Percentiles rank a stretch among this genome's conserved stretches.
phyloP scores from a whole-genome alignment of 2,329 filamentous ascomycete genomes.

The Alternaria viburni region DNA sequence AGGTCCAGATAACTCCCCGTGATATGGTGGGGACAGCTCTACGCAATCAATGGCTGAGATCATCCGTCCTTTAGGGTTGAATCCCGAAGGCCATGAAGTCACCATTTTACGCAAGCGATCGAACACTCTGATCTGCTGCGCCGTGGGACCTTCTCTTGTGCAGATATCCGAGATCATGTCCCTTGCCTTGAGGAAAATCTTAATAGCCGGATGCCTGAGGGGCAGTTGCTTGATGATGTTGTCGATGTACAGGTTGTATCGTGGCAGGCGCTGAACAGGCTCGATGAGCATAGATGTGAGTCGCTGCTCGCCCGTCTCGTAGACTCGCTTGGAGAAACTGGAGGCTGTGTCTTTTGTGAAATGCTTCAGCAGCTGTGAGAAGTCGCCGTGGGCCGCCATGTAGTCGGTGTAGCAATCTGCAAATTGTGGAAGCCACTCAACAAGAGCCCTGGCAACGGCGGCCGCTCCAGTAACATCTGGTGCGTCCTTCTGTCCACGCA shows the following conservation, averaged over 20 bases:
- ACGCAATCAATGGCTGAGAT: conserved; percentile 81
- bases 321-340: conserved; percentile 79
- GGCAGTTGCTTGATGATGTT: conserved; percentile 89
- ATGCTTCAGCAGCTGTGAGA: conserved; percentile 78
- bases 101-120: conserved; percentile 78
- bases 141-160: conserved; percentile 77
- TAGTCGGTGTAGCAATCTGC: conserved; percentile 91
- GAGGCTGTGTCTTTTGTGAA: conserved; percentile 80
- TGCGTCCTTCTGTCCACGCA: conserved; percentile 42
- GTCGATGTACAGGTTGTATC: conserved; percentile 96
- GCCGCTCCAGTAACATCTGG: conserved; percentile 80
- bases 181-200: conserved; percentile 81
- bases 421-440: conserved; percentile 94
- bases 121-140: conserved; percentile 74
- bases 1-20: conserved; percentile 54
- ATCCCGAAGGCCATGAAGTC: conserved; percentile 74
- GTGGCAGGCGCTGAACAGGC: conserved; percentile 89
- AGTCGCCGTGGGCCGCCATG: conserved; percentile 86
- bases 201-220: conserved; percentile 82
- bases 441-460: conserved; percentile 77
- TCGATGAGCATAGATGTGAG: conserved; percentile 93
- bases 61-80: conserved; percentile 77
- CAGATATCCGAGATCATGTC: conserved; percentile 97
- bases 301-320: conserved; percentile 85
- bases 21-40: conserved; percentile 77